phyloP scores from a whole-genome alignment of 495 filamentous ascomycete genomes.

The Aspergillus biplanus region DNA sequence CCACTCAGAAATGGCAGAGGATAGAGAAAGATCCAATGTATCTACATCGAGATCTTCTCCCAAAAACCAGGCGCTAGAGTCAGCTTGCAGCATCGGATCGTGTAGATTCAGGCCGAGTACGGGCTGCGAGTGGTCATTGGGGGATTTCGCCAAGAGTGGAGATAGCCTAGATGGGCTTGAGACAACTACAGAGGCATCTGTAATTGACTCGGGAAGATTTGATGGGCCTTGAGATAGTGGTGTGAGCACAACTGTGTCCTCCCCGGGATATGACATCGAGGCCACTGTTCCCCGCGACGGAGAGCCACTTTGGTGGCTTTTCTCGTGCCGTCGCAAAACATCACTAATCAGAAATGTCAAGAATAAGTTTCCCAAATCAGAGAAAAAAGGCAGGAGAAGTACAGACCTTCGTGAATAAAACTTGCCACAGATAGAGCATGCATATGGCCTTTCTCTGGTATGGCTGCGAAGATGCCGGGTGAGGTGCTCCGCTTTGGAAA shows the following conservation, averaged over 20 bases:
- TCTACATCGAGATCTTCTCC: conserved; percentile 33
- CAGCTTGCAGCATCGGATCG: conserved; percentile 13
- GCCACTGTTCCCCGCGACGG: not conserved
- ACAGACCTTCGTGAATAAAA: conserved; percentile 32
- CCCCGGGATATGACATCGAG: not conserved
- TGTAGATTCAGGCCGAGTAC: conserved; percentile 12
- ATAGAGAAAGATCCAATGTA: conserved; percentile 30
- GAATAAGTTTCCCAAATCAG: too few species aligned
- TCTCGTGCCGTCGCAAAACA: conserved; percentile 32
- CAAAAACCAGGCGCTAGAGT: conserved; percentile 28
- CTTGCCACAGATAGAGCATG: conserved; percentile 34
- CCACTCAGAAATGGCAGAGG: conserved; percentile 32
- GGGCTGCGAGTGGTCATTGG: not conserved
- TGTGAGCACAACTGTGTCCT: not conserved
- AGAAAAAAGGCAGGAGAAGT: too few species aligned
- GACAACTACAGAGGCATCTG: not conserved
- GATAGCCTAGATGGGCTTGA: not conserved
- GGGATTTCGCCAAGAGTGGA: not conserved
- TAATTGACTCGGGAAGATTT: not conserved
- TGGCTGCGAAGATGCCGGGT: conserved; percentile 38
- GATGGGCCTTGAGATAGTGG: not conserved
- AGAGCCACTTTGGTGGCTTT: conserved; percentile 19
- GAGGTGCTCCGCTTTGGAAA: conserved; percentile 39
- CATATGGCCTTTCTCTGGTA: conserved; percentile 39
- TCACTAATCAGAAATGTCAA: conserved; percentile 24